Evolutionary conservation across 768 basidiomycete species (phyloP), one percentile per base, ranked within the genome.

Genomic region (Russula dissimulans): DNA sequence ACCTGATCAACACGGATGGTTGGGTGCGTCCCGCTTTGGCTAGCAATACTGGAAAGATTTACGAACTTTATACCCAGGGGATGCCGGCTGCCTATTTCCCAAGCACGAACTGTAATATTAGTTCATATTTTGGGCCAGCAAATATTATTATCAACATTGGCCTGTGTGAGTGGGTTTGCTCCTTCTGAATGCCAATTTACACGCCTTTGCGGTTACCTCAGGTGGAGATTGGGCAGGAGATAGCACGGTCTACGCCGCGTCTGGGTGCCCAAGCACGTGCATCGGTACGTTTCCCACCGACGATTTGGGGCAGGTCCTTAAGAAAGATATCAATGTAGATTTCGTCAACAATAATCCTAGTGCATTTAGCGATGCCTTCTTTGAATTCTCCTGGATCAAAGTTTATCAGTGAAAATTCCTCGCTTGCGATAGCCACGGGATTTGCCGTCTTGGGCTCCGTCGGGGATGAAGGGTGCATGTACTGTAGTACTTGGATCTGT

Each of bases 41-140:
- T 26, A 26, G 22, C 11, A 31, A 22, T 15, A 26, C 36, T 32
- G 18, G 34, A 4, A 39, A 14, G 14, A 3, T 22, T 42, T 8
- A 43, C 39, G 12, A 42, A 26, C 17, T 29, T 36, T 18, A 41
- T 39, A 12, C 22, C 15, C 10, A 66, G 69, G 67, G 67, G 34
- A 62, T 44, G 17, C 69, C 66, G 17, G 60, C 51, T 47, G 69
- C 69, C 3, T 49, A 57, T 31, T 63, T 69, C 56, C 60, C 67
- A 34, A 72, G 71, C 58, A 57, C 66, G n/a, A 66, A 70, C 49
- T 74, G 71, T 61, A 70, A 75, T 57, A 69, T 77, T 9, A 67
- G 68, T 56, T 70, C 71, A 57, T 58, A 67, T 51, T 69, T 70
- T 55, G 65, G 60, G 34, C 64, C 67, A 22, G 57, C 67, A 39